Evolutionary conservation across 306 rosid genomes (phyloP).

Genomic region (Mucuna pruriens): DNA sequence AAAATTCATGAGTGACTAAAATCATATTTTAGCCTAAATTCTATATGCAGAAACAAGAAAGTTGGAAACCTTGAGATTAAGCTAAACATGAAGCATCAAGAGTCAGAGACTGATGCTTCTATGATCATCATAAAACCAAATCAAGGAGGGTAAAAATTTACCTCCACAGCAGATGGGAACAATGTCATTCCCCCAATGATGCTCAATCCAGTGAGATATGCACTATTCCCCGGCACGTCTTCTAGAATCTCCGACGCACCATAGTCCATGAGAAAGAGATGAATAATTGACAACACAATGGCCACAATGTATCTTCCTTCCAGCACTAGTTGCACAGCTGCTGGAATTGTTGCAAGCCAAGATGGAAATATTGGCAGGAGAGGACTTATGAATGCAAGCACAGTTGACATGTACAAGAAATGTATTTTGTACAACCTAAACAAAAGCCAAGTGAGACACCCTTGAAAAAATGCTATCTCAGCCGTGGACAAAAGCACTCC

Average conservation of each 20-base stretch:
- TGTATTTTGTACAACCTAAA: slow-evolving; percentile 77
- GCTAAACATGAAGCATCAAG: slow-evolving; percentile 8
- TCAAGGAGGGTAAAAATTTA: slow-evolving; percentile 34
- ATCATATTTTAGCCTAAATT: too few species aligned
- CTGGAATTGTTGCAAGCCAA: slow-evolving; percentile 87
- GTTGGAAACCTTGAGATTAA: not conserved
- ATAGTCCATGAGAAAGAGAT: slow-evolving; percentile 84
- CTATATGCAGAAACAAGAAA: slow-evolving; percentile 5
- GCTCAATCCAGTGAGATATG: slow-evolving; percentile 92
- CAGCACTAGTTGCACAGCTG: slow-evolving; percentile 76
- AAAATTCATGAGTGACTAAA: too few species aligned
- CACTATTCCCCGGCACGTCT: slow-evolving; percentile 88
- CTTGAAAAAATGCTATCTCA: slow-evolving; percentile 86
- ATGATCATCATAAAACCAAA: slow-evolving; percentile 14
- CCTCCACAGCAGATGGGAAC: slow-evolving; percentile 95
- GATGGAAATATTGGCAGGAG: slow-evolving; percentile 82
- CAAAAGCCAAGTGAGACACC: slow-evolving; percentile 94
- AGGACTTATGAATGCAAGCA: slow-evolving; percentile 80
- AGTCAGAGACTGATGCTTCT: slow-evolving; percentile 3
- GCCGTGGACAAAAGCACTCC: slow-evolving; percentile 92
- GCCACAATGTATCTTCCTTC: slow-evolving; percentile 85
- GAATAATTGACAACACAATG: slow-evolving; percentile 56
- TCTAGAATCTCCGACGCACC: slow-evolving; percentile 84
- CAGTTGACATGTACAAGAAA: slow-evolving; percentile 89
- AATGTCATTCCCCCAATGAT: slow-evolving; percentile 97